These are phyloP conservation scores for Tubosaeta sp. DNA, from an alignment of 768 basidiomycete species.

Conservation along the genomic window DNA sequence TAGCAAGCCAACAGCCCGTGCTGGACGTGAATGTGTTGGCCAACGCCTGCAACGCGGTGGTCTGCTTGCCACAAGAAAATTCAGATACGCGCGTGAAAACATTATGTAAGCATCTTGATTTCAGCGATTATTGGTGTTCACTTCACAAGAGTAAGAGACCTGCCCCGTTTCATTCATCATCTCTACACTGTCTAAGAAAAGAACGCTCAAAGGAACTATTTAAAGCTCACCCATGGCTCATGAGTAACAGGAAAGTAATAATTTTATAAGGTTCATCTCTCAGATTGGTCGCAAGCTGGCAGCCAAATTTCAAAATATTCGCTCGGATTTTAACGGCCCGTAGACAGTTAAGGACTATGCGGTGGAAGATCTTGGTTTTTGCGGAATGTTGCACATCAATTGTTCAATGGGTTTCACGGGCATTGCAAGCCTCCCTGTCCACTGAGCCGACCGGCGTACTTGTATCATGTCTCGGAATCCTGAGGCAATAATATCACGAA, in stretches of 20 bases:
- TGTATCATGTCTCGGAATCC: background rate
- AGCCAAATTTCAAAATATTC: no score
- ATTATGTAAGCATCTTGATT: conserved; percentile 26
- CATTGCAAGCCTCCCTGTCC: background rate
- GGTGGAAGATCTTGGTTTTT: background rate
- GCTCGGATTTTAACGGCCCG: background rate
- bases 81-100: conserved; percentile 27
- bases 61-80: conserved; percentile 25
- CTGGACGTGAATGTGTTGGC: conserved; percentile 29
- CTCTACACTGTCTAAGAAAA: background rate
- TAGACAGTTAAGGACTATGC: background rate
- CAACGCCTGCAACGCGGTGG: conserved; percentile 16
- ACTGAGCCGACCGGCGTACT: no score
- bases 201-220: background rate
- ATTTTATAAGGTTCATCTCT: background rate
- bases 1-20: conserved; percentile 29
- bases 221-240: background rate
- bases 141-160: no score
- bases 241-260: background rate
- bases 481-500: background rate
- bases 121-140: background rate
- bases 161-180: background rate
- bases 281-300: background rate
- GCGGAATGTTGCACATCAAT: no score
- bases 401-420: background rate